Conservation (phyloP, 2,329 filamentous ascomycete genomes). For the Chaetomium sp. region DNA sequence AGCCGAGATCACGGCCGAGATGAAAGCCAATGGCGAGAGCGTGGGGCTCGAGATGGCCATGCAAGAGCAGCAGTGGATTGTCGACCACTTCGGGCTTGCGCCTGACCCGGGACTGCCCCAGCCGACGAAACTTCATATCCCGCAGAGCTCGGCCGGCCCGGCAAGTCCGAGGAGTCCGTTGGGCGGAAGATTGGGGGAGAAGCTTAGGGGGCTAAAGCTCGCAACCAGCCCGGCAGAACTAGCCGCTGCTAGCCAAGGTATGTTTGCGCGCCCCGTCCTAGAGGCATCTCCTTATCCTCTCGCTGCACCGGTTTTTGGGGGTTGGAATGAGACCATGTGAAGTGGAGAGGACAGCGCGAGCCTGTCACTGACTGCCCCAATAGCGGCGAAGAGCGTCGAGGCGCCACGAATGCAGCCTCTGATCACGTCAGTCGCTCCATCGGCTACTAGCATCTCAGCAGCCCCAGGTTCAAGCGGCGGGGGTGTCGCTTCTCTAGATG, state of each 20-base stretch:
- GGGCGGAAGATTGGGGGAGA: conserved; percentile 73
- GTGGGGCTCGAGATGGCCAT: conserved; percentile 82
- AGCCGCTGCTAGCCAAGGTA: conserved; percentile 56
- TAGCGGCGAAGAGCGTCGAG: conserved; percentile 30
- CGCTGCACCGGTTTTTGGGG: background rate
- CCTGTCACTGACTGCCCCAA: conserved; percentile 11
- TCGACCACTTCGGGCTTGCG: conserved; percentile 72
- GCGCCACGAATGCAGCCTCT: conserved; percentile 25
- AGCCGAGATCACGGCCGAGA: conserved; percentile 74
- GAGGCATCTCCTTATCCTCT: too few relatives aligned
- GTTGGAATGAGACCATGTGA: background rate
- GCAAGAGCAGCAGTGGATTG: conserved; percentile 83
- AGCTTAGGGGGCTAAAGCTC: conserved; percentile 75
- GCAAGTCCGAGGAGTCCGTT: conserved; percentile 58
- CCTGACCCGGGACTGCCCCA: conserved; percentile 34
- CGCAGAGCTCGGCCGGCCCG: conserved; percentile 37
- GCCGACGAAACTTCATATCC: conserved; percentile 33
- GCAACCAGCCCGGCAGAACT: conserved; percentile 72
- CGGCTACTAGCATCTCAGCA: conserved; percentile 63
- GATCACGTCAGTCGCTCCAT: conserved; percentile 54
- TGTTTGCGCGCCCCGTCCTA: conserved; percentile 29
- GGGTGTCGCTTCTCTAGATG: conserved; percentile 45
- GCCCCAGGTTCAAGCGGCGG: conserved; percentile 45
- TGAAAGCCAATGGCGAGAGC: conserved; percentile 74
- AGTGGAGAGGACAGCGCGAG: conserved; percentile 37